phyloP scores from a whole-genome alignment of 331 rosid genomes.

The Pyrus hybrid region DNA sequence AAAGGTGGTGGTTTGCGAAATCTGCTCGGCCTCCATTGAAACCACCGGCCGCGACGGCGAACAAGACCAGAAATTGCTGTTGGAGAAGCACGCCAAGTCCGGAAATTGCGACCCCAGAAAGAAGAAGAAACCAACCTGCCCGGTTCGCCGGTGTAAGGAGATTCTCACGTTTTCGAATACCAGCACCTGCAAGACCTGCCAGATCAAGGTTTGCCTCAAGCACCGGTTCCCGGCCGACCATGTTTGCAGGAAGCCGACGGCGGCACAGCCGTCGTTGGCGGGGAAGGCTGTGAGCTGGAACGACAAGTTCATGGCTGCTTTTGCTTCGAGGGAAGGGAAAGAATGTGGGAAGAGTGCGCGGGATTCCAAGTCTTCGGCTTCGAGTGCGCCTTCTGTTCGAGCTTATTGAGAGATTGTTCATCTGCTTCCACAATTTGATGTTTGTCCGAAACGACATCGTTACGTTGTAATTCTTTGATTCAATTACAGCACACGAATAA shows the following conservation, averaged over 20 bases:
- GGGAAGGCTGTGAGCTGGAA: conserved; percentile 29
- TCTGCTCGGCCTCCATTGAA: conserved; percentile 69
- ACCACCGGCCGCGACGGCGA: conserved; percentile 36
- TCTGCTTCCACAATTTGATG: neutral
- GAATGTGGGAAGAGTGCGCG: conserved; percentile 41
- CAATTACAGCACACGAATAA: too few species aligned
- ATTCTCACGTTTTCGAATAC: conserved; percentile 64
- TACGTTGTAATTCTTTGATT: neutral
- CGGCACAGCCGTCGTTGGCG: neutral
- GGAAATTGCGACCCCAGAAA: conserved; percentile 66
- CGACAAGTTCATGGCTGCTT: conserved; percentile 45
- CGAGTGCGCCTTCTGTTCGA: conserved; percentile 32
- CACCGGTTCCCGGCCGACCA: conserved; percentile 86
- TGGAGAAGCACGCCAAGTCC: conserved; percentile 48
- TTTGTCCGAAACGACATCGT: neutral
- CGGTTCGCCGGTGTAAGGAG: conserved; percentile 65
- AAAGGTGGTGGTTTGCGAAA: conserved; percentile 65
- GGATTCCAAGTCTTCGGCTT: conserved; percentile 33
- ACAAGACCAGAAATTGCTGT: conserved; percentile 31
- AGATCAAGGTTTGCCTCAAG: conserved; percentile 64
- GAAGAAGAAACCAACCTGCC: conserved; percentile 72
- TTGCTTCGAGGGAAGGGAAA: conserved; percentile 39
- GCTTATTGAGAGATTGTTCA: conserved; percentile 26
- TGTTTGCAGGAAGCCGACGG: conserved; percentile 27
- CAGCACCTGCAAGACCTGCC: conserved; percentile 63